Evolutionary conservation across 139 green algal genomes (phyloP).

Genomic region (Chlamydomonas sp.): DNA sequence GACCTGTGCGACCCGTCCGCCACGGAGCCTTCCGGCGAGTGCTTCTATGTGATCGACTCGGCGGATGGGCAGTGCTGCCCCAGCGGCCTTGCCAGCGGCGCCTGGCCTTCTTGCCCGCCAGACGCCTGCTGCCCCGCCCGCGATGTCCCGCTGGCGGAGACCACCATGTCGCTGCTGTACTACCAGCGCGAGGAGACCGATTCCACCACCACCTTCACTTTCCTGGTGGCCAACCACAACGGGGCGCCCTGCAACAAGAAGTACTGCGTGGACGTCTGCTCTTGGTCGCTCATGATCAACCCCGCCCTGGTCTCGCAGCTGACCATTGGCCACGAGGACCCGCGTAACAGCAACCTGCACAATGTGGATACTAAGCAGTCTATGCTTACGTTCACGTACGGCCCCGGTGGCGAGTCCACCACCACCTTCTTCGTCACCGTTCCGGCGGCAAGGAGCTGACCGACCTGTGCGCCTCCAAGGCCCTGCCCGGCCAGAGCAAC

Average conservation of each 20-base stretch:
- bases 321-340: slow-evolving; percentile 20
- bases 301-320: neutral
- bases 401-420: slow-evolving; percentile 5
- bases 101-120: neutral
- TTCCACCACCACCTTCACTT: slow-evolving; percentile 29
- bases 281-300: slow-evolving; percentile 39
- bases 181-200: slow-evolving; percentile 19
- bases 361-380: neutral
- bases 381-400: slow-evolving; percentile 44
- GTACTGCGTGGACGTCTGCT: slow-evolving; percentile 45
- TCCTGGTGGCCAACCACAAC: slow-evolving; percentile 47
- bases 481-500: slow-evolving; percentile 36
- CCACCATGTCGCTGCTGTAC: slow-evolving; percentile 46
- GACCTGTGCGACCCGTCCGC: slow-evolving; percentile 36
- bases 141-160: slow-evolving; percentile 10
- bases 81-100: slow-evolving; percentile 5
- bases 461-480: slow-evolving; percentile 38
- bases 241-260: slow-evolving; percentile 7
- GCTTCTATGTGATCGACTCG: slow-evolving; percentile 42
- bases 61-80: slow-evolving; percentile 39
- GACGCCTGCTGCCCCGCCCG: neutral
- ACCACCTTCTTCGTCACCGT: slow-evolving; percentile 14
- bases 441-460: slow-evolving; percentile 2
- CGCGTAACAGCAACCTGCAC: slow-evolving; percentile 6
- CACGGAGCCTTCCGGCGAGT: slow-evolving; percentile 9